phyloP scores from a whole-genome alignment of 2,329 filamentous ascomycete genomes.

The Neonectria punicea region DNA sequence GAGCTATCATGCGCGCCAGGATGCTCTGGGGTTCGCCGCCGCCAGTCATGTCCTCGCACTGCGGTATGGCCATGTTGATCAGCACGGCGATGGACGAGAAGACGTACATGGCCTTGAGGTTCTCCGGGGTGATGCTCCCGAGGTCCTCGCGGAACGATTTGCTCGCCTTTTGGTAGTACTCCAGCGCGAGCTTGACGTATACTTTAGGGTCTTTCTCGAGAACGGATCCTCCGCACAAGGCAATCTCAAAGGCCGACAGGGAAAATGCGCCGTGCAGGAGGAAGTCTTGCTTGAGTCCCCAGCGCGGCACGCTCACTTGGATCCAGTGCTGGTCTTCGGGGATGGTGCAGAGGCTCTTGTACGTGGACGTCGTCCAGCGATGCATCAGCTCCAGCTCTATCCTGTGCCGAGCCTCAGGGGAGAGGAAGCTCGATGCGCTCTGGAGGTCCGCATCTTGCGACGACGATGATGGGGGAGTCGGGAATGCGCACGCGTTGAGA shows the following conservation, averaged over 20 bases:
- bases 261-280: constrained; percentile 50
- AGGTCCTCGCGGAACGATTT: constrained; percentile 36
- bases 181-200: constrained; percentile 36
- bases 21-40: constrained; percentile 29
- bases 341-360: constrained; percentile 51
- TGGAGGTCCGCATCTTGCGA: constrained; percentile 3
- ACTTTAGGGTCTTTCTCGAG: constrained; percentile 30
- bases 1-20: constrained; percentile 27
- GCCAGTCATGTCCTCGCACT: constrained; percentile 26
- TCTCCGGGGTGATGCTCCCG: constrained; percentile 32
- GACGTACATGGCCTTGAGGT: constrained; percentile 37
- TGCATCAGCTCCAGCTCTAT: constrained; percentile 63
- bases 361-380: constrained; percentile 60
- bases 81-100: constrained; percentile 38
- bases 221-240: constrained; percentile 31
- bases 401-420: constrained; percentile 38
- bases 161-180: constrained; percentile 41
- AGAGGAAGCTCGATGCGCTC: constrained; percentile 17
- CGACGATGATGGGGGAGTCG: neutral
- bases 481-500: constrained; percentile 37
- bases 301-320: constrained; percentile 46
- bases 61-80: constrained; percentile 40
- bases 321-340: constrained; percentile 50
- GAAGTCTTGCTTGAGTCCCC: constrained; percentile 52
- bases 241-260: constrained; percentile 37